Evolutionary conservation across 1,284 basidiomycete species (phyloP).

Genomic region (Laetiporus sulphureus): DNA sequence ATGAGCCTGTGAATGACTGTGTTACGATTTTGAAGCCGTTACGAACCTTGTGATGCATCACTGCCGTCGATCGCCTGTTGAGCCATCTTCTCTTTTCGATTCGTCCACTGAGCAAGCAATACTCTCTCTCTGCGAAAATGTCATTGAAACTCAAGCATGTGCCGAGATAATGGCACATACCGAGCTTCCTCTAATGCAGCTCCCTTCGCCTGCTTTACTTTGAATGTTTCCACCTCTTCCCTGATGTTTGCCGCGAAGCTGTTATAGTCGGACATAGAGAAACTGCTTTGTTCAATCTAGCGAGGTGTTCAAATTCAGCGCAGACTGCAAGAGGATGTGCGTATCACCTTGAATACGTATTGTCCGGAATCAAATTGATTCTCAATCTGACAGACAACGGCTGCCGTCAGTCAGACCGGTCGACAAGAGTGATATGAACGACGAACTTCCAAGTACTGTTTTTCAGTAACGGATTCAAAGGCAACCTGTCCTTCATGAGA

Average conservation of each 20-base stretch:
- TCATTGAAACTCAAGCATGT: background rate
- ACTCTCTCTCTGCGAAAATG: conserved; percentile 9
- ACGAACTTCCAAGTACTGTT: conserved; percentile 38
- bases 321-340: background rate
- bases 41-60: too few species aligned
- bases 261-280: conserved; percentile 50
- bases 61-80: too few species aligned
- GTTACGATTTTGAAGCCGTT: too few species aligned
- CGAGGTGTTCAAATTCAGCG: background rate
- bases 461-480: conserved; percentile 40
- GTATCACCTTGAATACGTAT: conserved; percentile 46
- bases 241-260: conserved; percentile 36
- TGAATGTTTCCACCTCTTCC: conserved; percentile 39
- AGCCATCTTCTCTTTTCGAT: background rate
- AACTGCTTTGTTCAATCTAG: conserved; percentile 41
- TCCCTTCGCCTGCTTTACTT: conserved; percentile 29
- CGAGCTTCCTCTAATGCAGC: conserved; percentile 34
- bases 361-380: conserved; percentile 54
- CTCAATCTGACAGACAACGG: conserved; percentile 36
- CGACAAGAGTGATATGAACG: too few species aligned
- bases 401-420: too few species aligned
- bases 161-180: conserved; percentile 20
- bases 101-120: conserved; percentile 13
- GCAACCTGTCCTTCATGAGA: conserved; percentile 29
- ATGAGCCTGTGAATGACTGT: background rate